Evolutionary conservation across 163 green algal species (phyloP).

Genomic region (Scenedesmus sp.): DNA sequence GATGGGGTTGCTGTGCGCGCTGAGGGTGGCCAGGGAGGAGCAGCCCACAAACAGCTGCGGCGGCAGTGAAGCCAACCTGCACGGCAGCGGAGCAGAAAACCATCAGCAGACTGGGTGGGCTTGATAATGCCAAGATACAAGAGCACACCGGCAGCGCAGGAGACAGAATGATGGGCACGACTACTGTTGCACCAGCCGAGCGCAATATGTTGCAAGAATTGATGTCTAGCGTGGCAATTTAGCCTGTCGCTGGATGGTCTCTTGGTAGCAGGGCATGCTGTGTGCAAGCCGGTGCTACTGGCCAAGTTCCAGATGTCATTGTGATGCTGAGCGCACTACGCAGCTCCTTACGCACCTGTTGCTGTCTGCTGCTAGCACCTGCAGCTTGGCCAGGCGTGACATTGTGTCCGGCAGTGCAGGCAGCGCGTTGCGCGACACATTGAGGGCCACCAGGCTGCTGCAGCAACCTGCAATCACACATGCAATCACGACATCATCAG

Average conservation of each 20-base stretch:
- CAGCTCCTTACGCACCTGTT: slow-evolving; percentile 57
- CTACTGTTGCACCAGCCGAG: no score
- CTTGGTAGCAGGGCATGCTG: no score
- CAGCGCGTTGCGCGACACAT: slow-evolving; percentile 59
- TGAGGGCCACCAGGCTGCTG: slow-evolving; percentile 57
- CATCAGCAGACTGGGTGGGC: background rate
- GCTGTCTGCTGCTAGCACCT: slow-evolving; percentile 57
- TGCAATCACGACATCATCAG: background rate
- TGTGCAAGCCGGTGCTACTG: no score
- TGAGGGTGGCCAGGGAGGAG: slow-evolving; percentile 63
- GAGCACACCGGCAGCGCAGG: background rate
- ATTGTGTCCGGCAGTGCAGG: slow-evolving; percentile 55
- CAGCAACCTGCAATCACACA: slow-evolving; percentile 46
- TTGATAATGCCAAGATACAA: background rate
- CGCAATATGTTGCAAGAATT: no score
- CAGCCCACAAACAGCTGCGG: slow-evolving; percentile 62
- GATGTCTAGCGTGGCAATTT: no score
- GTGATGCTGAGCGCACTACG: background rate
- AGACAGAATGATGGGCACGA: no score
- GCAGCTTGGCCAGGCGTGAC: slow-evolving; percentile 51
- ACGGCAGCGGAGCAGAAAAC: background rate
- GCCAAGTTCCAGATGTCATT: no score
- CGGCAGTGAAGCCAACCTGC: slow-evolving; percentile 65
- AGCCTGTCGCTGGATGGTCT: no score
- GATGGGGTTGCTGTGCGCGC: slow-evolving; percentile 74